These are phyloP conservation scores for Diaporthe caulivora DNA, from an alignment of 2,329 filamentous ascomycete genomes.

Conservation along the genomic window DNA sequence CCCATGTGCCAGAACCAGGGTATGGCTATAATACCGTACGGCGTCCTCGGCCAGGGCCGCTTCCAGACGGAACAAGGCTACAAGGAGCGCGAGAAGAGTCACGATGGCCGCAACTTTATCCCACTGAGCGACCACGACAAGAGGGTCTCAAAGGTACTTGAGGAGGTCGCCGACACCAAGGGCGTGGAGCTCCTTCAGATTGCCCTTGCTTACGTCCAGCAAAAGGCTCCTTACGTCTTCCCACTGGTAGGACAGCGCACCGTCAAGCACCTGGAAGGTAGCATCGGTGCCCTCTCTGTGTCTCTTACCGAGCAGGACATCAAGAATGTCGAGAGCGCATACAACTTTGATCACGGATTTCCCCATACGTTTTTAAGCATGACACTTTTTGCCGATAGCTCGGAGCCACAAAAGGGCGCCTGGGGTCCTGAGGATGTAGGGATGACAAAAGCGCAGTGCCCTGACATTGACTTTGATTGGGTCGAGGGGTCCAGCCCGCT, in stretches of 20 bases:
- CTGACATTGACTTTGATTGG: neutral
- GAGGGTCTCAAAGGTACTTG: neutral
- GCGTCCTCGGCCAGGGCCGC: neutral
- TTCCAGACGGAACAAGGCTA: neutral
- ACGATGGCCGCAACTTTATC: neutral
- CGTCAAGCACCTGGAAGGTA: neutral
- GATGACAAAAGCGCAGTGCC: neutral
- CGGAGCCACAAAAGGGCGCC: neutral
- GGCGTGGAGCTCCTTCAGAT: neutral
- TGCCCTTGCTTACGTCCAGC: neutral
- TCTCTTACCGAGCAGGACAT: neutral
- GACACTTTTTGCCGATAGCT: neutral
- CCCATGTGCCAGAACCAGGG: neutral
- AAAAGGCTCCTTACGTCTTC: neutral
- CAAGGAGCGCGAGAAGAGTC: neutral
- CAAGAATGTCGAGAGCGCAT: neutral
- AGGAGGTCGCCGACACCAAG: neutral
- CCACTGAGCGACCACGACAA: neutral
- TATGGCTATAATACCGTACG: neutral
- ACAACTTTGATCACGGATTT: neutral
- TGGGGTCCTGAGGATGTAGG: neutral
- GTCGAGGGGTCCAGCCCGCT: neutral
- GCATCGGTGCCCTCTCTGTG: neutral
- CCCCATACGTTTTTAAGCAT: neutral
- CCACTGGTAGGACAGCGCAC: neutral